Percentiles rank a stretch among this genome's conserved stretches.
Evolutionary conservation across 2,329 filamentous ascomycete species (phyloP).

Genomic region (Colletotrichum scovillei): DNA sequence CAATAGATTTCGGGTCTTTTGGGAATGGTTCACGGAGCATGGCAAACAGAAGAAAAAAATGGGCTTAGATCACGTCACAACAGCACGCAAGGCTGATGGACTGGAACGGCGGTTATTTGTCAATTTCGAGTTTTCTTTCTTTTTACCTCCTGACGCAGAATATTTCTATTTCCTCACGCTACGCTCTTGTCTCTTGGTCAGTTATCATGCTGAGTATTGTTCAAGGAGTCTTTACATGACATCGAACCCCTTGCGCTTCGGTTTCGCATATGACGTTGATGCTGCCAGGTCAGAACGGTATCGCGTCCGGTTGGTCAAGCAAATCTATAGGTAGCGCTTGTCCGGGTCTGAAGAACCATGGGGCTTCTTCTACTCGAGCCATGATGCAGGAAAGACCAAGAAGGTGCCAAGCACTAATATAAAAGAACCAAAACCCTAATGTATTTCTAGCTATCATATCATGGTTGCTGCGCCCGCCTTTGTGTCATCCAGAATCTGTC

Average conservation of each 20-base stretch:
- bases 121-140: constrained; percentile 22
- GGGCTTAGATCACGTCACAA: constrained; percentile 30
- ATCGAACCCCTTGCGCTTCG: not conserved
- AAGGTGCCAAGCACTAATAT: not conserved
- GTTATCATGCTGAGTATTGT: not conserved
- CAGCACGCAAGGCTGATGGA: constrained; percentile 29
- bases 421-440: not conserved
- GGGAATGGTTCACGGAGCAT: constrained; percentile 29
- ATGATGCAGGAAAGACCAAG: not conserved
- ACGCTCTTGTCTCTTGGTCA: not conserved
- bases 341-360: not conserved
- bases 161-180: not conserved
- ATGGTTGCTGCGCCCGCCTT: not conserved
- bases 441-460: not conserved
- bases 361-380: not conserved
- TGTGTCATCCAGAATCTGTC: not conserved
- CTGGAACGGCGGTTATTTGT: constrained; percentile 30
- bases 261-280: not conserved
- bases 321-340: not conserved
- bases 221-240: not conserved
- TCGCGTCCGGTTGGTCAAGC: not conserved
- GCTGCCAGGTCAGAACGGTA: not conserved
- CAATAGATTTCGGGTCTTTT: constrained; percentile 26
- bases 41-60: constrained; percentile 26
- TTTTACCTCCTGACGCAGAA: not conserved